Base-by-base conservation (phyloP, 2,329 filamentous ascomycete genomes). In the Ambrosiella xylebori region DNA sequence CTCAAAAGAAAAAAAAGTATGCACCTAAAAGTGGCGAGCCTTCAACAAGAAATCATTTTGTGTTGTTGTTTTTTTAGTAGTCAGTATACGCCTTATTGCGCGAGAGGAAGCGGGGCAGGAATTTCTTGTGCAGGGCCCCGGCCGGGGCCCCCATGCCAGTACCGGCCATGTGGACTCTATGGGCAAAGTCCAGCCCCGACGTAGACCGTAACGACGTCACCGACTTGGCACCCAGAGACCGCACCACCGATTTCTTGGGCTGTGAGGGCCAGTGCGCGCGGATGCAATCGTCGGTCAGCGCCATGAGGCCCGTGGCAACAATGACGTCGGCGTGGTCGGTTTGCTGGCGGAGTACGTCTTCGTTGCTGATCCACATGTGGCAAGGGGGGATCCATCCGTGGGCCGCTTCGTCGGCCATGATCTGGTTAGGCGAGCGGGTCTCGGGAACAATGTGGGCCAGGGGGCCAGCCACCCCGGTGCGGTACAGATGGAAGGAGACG, bases 331-430 rank as follows among this genome's bases (percentile, higher is more conserved):
- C 87, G 65, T 94, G 81, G 68, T 95, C 90, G 54, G 85, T 85
- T 67, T 80, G 73, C 63, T 79, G 82, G 38, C 78, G 74, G 63
- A 93, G 75, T 61, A 93, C 76, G 13, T 74, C 76, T 61, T 80
- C 72, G 68, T 95, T 88, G 64, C 80, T 87, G 67, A 97, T 88
- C 81, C 88, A 90, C 81, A 97, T 84, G 65, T 86, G 87, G 68
- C 86, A 94, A 4, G 88, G 89, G 58, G 88, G 86, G 27, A 97
- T 77, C 89, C 91, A 97, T 59, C 87, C 88, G 55, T 90, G 90
- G 63, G 86, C 87, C 54, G 74, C 75, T 64, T 83, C 77, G 66
- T 97, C 90, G 62, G 82, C 83, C 8, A 75, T 72, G 8, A 81
- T 74, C 69, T 95, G 84, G 65, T 77, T 77, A 5, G 81, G 80